Conservation (phyloP, 2,329 filamentous ascomycete species). For the Nigrospora oryzae region DNA sequence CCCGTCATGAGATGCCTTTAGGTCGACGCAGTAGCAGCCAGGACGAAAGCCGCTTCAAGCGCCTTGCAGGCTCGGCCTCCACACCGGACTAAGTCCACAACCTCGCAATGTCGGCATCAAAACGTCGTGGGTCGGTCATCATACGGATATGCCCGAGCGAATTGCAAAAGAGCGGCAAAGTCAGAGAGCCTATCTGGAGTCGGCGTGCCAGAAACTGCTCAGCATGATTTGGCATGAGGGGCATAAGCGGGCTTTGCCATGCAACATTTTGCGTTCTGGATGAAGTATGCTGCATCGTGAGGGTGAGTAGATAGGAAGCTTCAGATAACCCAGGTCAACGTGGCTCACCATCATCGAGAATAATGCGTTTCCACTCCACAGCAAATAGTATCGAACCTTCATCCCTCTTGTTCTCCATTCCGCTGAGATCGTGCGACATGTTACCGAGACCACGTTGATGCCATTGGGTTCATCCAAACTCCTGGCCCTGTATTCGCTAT, state of each 20-base stretch:
- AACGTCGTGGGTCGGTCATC: slow-evolving; percentile 23
- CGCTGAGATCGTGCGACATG: slow-evolving; percentile 28
- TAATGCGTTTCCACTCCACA: slow-evolving; percentile 26
- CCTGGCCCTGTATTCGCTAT: slow-evolving; percentile 16
- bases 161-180: slow-evolving; percentile 30
- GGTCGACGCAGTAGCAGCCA: slow-evolving; percentile 31
- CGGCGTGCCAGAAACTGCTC: slow-evolving; percentile 38
- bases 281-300: slow-evolving; percentile 25
- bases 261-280: slow-evolving; percentile 22
- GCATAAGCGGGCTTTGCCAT: slow-evolving; percentile 26
- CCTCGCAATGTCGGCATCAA: slow-evolving; percentile 26
- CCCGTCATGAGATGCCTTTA: slow-evolving; percentile 13
- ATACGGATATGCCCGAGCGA: slow-evolving; percentile 32
- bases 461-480: slow-evolving; percentile 6
- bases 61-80: slow-evolving; percentile 24
- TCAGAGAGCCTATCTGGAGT: slow-evolving; percentile 36
- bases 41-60: slow-evolving; percentile 27
- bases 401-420: slow-evolving; percentile 19
- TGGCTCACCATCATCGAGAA: slow-evolving; percentile 28
- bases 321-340: neutral
- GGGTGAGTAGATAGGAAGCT: neutral
- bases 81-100: slow-evolving; percentile 29
- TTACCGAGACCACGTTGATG: slow-evolving; percentile 26
- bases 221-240: slow-evolving; percentile 25
- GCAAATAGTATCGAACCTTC: slow-evolving; percentile 20